phyloP scores from a whole-genome alignment of 305 asterid genomes.

The Solanum hybrid region DNA sequence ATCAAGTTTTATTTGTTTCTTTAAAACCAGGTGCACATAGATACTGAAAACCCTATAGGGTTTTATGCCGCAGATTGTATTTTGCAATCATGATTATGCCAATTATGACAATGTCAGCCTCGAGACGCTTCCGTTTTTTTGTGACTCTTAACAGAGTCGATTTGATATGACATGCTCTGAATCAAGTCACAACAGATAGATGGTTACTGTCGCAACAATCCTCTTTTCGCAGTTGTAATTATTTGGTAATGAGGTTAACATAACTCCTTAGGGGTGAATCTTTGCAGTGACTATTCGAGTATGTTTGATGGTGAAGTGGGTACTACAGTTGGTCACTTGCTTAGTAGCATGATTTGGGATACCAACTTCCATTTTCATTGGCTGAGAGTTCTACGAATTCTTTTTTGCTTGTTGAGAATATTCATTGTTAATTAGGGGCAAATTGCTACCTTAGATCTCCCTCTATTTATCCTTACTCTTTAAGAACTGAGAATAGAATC shows the following conservation, averaged over 20 bases:
- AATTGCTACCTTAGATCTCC: neutral
- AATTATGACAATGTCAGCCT: neutral
- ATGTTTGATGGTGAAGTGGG: neutral
- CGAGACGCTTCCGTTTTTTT: neutral
- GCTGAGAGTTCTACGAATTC: neutral
- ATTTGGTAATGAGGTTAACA: neutral
- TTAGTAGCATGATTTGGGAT: neutral
- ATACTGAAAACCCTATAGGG: neutral
- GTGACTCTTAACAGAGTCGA: neutral
- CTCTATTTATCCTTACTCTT: neutral
- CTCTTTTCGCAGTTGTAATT: neutral
- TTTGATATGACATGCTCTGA: neutral
- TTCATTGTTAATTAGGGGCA: neutral
- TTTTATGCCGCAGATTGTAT: neutral
- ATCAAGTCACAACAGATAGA: neutral
- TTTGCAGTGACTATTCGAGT: neutral
- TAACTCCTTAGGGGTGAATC: neutral
- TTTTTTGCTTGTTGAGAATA: neutral
- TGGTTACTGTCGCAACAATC: neutral
- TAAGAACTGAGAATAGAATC: neutral
- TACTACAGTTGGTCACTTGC: neutral
- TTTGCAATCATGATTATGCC: neutral
- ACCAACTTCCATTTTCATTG: neutral
- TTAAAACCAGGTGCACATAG: neutral
- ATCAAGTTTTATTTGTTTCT: neutral